Evolutionary conservation across 148 eudicot species (phyloP).

Genomic region (Diospyros lotus): DNA sequence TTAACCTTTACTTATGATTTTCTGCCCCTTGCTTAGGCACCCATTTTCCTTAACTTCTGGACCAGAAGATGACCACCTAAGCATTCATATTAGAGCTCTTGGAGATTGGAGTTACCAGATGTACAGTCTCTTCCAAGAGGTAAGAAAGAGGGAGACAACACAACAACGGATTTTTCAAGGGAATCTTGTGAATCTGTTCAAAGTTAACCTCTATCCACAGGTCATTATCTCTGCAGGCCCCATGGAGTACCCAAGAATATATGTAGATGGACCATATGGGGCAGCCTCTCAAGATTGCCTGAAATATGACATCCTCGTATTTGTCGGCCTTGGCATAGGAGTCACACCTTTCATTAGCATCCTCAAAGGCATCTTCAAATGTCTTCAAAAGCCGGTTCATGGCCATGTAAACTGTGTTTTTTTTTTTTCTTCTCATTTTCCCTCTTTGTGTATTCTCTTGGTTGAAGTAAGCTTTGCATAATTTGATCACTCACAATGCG

Average conservation of each 20-base stretch:
- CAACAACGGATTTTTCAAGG: not conserved
- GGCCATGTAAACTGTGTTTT: not conserved
- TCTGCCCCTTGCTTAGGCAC: slow-evolving; percentile 20
- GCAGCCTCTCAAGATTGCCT: slow-evolving; percentile 37
- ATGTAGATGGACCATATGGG: slow-evolving; percentile 38
- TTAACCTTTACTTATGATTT: not conserved
- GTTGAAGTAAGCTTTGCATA: not conserved
- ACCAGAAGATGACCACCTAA: slow-evolving; percentile 29
- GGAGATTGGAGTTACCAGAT: slow-evolving; percentile 34
- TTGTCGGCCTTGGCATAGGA: slow-evolving; percentile 38
- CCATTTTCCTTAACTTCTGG: slow-evolving; percentile 37
- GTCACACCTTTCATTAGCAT: slow-evolving; percentile 36
- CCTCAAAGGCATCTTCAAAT: slow-evolving; percentile 19
- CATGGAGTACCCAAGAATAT: slow-evolving; percentile 22
- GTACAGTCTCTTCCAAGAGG: slow-evolving; percentile 27
- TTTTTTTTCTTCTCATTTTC: too few species aligned
- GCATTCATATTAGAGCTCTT: slow-evolving; percentile 26
- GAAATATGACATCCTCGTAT: slow-evolving; percentile 26
- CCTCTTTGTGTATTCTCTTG: not conserved
- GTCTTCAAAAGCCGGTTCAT: not conserved
- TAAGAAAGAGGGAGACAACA: slow-evolving; percentile 4
- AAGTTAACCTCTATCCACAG: not conserved
- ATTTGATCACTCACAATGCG: not conserved
- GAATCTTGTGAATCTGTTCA: not conserved
- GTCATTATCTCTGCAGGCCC: slow-evolving; percentile 10